Evolutionary conservation across 257 asterid species (phyloP).

Genomic region (Solanum appendiculatum): DNA sequence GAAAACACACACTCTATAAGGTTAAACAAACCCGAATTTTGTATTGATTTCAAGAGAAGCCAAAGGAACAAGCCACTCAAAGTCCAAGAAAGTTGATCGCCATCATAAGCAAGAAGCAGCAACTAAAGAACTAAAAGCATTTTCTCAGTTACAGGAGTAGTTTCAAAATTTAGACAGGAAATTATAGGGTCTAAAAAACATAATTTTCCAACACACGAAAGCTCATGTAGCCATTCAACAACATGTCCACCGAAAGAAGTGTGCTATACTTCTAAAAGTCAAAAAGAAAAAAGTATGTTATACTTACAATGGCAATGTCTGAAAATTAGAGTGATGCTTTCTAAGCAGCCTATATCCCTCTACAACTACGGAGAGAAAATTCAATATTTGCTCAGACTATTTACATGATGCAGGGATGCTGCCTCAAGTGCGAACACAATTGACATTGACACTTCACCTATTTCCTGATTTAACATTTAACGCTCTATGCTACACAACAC

Average conservation of each 20-base stretch:
- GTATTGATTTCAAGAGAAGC: not conserved
- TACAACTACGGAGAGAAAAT: not conserved
- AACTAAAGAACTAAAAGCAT: not conserved
- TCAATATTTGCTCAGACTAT: not conserved
- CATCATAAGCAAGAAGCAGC: not conserved
- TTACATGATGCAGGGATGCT: not conserved
- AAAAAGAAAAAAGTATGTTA: not conserved
- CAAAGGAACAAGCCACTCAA: not conserved
- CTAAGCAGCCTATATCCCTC: not conserved
- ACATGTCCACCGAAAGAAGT: not conserved
- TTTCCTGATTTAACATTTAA: not conserved
- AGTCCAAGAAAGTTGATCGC: not conserved
- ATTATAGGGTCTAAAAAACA: not conserved
- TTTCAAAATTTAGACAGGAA: not conserved
- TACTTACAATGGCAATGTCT: not conserved
- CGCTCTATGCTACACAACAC: not conserved
- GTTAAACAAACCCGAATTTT: not conserved
- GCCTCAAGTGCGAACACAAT: not conserved
- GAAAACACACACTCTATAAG: not conserved
- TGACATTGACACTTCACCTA: not conserved
- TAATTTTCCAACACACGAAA: not conserved
- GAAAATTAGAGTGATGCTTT: not conserved
- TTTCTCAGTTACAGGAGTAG: not conserved
- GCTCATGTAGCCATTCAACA: not conserved
- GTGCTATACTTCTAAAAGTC: too few relatives aligned